Evolutionary conservation across 345 rosid genomes (phyloP), one percentile per base, ranked within the genome.

Genomic region (Mercurialis annua): DNA sequence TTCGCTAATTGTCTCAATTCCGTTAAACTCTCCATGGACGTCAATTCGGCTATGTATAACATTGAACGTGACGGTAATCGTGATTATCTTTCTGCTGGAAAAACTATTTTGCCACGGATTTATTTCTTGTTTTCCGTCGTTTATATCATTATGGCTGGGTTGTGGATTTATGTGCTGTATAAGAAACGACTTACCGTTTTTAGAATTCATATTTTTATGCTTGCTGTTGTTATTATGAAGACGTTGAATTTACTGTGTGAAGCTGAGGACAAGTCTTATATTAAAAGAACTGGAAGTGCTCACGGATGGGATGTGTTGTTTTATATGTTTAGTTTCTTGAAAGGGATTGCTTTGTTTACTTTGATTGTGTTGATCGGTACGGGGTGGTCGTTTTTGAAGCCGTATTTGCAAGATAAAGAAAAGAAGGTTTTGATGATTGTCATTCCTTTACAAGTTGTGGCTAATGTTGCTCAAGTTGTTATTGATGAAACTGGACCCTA

Each of bases 301-400:
- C 99, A 89, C 29, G 99, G 97, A 0, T 90, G 99, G 99, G 99
- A 94, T 73, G 91, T 94, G 49, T 46, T 91, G 78, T 94, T 94
- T 68, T 94, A 94, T 70, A 89, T 94, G 2, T 91, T 94, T 79
- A 94, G 92, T 57, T 94, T 94, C 81, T 74, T 94, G 47, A 94
- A 94, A 70, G 99, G 99, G 10, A 85, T 94, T 75, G 81, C 82
- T 33, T 85, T 94, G 10, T 94, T 94, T 78, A 89, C 96, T 18
- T 52, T 94, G 71, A 94, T 94, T 72, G 99, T 91, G 66, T 73
- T 94, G 88, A 94, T 94, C 30, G 97, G 96, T 0, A 91, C 99
- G 0, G 97, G 99, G 0, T 94, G 99, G 97, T 89, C 99, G 38
- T 89, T 94, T 73, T 73, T 94, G 87, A 94, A 94, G 69, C 99